Percentiles rank a stretch among this genome's conserved stretches.
phyloP scores from a whole-genome alignment of 2,329 filamentous ascomycete species.

The Sporothrix euskadiensis region DNA sequence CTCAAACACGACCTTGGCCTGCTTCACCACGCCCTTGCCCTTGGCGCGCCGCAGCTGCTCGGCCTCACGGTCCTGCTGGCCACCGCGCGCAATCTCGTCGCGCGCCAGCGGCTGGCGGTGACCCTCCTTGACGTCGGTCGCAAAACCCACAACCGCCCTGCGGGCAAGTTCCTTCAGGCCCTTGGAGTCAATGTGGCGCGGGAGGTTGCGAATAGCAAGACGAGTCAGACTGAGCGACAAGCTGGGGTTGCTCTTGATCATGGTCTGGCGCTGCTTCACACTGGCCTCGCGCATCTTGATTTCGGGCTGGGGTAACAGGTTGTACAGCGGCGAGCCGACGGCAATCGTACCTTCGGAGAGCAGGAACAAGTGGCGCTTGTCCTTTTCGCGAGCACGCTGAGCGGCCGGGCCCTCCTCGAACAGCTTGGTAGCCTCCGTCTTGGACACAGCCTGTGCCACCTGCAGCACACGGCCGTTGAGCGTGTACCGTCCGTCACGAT shows the following conservation, averaged over 20 bases:
- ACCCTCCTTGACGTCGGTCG: slow-evolving; percentile 80
- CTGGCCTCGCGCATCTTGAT: slow-evolving; percentile 86
- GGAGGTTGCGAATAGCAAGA: slow-evolving; percentile 88
- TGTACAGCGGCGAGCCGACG: slow-evolving; percentile 73
- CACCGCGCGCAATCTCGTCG: slow-evolving; percentile 80
- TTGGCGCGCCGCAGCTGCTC: slow-evolving; percentile 78
- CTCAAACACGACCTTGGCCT: slow-evolving; percentile 95
- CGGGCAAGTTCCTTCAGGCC: slow-evolving; percentile 88
- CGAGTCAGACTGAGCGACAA: slow-evolving; percentile 87
- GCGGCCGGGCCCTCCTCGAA: slow-evolving; percentile 70
- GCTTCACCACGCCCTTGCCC: slow-evolving; percentile 82
- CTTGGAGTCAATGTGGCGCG: slow-evolving; percentile 78
- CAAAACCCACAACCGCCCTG: slow-evolving; percentile 91
- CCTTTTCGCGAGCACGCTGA: slow-evolving; percentile 66
- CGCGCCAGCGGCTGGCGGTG: slow-evolving; percentile 77
- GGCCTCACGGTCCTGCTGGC: slow-evolving; percentile 75
- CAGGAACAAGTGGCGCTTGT: slow-evolving; percentile 87
- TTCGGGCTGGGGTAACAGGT: slow-evolving; percentile 74
- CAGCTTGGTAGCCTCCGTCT: slow-evolving; percentile 73
- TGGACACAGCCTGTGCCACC: slow-evolving; percentile 80
- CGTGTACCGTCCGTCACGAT: slow-evolving; percentile 82
- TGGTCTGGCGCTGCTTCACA: slow-evolving; percentile 79
- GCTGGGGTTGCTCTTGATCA: slow-evolving; percentile 88
- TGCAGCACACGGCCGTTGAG: slow-evolving; percentile 86
- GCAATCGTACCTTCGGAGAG: slow-evolving; percentile 83